phyloP scores from a whole-genome alignment of 2,329 filamentous ascomycete genomes.

The Fusarium buxicola region DNA sequence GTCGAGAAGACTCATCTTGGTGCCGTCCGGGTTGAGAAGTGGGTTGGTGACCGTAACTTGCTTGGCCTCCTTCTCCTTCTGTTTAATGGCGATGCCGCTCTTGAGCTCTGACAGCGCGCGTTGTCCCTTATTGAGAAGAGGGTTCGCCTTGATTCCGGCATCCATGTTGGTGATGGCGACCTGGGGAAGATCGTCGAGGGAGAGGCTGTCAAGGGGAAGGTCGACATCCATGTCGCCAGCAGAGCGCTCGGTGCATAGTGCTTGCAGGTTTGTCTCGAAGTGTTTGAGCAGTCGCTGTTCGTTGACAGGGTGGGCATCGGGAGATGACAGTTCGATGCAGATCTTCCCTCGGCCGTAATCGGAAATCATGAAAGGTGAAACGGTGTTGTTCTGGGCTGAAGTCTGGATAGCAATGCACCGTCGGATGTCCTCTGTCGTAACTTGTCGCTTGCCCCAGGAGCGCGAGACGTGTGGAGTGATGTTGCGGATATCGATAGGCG shows the following conservation, averaged over 20 bases:
- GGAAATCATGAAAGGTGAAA: constrained; percentile 58
- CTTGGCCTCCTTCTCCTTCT: constrained; percentile 58
- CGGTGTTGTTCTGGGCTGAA: constrained; percentile 47
- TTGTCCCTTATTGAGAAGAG: constrained; percentile 73
- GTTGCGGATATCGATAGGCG: constrained; percentile 71
- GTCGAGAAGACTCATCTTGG: constrained; percentile 77
- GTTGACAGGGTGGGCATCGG: constrained; percentile 55
- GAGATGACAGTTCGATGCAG: constrained; percentile 67
- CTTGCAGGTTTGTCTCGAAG: constrained; percentile 65
- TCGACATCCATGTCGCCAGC: constrained; percentile 43
- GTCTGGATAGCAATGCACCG: constrained; percentile 73
- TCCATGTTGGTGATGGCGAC: constrained; percentile 51
- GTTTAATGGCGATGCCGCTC: constrained; percentile 65
- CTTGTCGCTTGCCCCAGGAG: constrained; percentile 78
- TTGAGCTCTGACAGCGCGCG: constrained; percentile 77
- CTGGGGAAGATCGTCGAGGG: constrained; percentile 61
- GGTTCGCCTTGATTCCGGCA: constrained; percentile 59
- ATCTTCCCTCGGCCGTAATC: constrained; percentile 67
- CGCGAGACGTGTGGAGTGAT: constrained; percentile 73
- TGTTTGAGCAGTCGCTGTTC: constrained; percentile 64
- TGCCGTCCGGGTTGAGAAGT: constrained; percentile 56
- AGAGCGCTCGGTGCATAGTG: constrained; percentile 55
- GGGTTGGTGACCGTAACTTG: constrained; percentile 48
- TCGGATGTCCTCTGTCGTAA: constrained; percentile 73
- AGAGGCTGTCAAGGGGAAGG: constrained; percentile 53